phyloP scores from a whole-genome alignment of 371 early-diverging fungal species.

The Rhizopus microsporus region DNA sequence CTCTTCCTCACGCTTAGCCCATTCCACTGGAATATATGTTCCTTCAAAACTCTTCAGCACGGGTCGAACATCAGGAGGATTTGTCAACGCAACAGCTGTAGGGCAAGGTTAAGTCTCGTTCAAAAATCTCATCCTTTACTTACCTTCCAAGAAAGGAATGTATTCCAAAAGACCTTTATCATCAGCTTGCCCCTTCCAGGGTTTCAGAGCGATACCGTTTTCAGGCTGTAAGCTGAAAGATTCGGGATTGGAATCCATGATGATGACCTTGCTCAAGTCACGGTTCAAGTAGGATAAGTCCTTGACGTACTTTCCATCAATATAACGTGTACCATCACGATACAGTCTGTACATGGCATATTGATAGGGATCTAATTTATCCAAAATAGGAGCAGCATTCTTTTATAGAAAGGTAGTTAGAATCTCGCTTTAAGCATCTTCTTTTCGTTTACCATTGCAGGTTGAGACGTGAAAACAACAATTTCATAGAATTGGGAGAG shows the following conservation, averaged over 20 bases:
- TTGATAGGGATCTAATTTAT: slow-evolving; percentile 88
- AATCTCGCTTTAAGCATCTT: neutral
- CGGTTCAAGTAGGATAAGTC: slow-evolving; percentile 93
- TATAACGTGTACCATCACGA: slow-evolving; percentile 85
- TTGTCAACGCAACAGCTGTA: slow-evolving; percentile 68
- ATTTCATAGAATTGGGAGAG: slow-evolving; percentile 91
- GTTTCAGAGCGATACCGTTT: slow-evolving; percentile 81
- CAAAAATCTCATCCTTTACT: slow-evolving; percentile 3
- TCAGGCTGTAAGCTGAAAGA: slow-evolving; percentile 87
- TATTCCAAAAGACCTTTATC: slow-evolving; percentile 83
- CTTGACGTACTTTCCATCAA: slow-evolving; percentile 86
- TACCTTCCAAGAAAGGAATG: slow-evolving; percentile 91
- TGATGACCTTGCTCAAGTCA: slow-evolving; percentile 88
- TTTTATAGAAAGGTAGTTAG: slow-evolving; percentile 23
- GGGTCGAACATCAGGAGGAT: slow-evolving; percentile 75
- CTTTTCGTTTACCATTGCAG: slow-evolving; percentile 52
- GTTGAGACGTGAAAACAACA: slow-evolving; percentile 91
- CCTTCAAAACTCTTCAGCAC: slow-evolving; percentile 70
- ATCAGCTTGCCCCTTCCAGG: slow-evolving; percentile 84
- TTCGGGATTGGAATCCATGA: slow-evolving; percentile 87
- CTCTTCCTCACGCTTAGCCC: slow-evolving; percentile 70
- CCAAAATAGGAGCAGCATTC: slow-evolving; percentile 81
- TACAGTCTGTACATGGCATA: slow-evolving; percentile 85
- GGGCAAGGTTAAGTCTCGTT: neutral
- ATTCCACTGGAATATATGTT: slow-evolving; percentile 70